A percentile compares a stretch with the other conserved stretches of the same genome.
phyloP scores from a whole-genome alignment of 2,329 filamentous ascomycete genomes.

The Zymoseptoria crescenta region DNA sequence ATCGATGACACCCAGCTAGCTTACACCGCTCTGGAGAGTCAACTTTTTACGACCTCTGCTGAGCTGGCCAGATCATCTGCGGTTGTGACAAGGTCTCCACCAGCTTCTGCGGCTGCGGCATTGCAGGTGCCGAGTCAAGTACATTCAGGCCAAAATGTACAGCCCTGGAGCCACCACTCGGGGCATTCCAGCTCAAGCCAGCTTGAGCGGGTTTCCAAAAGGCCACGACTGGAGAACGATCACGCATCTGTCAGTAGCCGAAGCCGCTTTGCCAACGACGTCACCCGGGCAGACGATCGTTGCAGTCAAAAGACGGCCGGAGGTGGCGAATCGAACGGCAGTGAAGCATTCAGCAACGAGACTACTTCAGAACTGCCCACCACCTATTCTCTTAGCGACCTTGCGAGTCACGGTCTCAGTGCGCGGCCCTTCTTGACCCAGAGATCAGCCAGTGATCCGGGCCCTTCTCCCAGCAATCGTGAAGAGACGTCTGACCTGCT shows the following conservation, averaged over 20 bases:
- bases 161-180: neutral
- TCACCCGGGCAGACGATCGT: neutral
- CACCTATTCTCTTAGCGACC: slow-evolving; percentile 28
- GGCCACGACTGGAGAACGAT: neutral
- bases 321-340: neutral
- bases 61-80: neutral
- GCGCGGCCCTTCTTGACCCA: slow-evolving; percentile 9
- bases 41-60: slow-evolving; percentile 29
- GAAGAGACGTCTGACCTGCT: neutral
- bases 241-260: neutral
- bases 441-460: slow-evolving; percentile 20
- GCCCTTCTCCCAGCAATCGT: slow-evolving; percentile 3
- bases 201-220: neutral
- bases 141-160: neutral
- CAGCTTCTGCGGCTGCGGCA: neutral
- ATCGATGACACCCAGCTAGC: slow-evolving; percentile 40
- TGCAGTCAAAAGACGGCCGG: neutral
- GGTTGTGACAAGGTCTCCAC: neutral
- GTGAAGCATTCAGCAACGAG: slow-evolving; percentile 8
- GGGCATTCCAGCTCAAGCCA: neutral
- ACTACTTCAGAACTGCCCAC: slow-evolving; percentile 28
- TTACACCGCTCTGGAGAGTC: slow-evolving; percentile 34
- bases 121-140: neutral
- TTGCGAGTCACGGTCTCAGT: slow-evolving; percentile 16
- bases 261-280: neutral